These are phyloP conservation scores for Fraxinus xanthoxyloides DNA, from an alignment of 305 asterid genomes.

Conservation along the genomic window DNA sequence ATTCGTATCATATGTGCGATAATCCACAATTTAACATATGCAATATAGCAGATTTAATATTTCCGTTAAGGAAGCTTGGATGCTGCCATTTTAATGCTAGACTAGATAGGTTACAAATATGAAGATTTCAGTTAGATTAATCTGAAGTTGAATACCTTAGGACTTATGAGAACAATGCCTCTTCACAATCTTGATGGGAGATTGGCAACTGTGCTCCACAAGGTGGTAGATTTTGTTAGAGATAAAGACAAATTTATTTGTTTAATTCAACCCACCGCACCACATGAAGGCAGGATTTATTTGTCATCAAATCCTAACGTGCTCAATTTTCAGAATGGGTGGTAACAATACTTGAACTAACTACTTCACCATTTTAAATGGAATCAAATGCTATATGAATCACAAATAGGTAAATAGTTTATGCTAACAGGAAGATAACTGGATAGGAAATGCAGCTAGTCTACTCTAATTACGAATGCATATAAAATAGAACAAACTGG, in stretches of 20 bases:
- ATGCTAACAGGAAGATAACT: background rate
- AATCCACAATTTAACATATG: slow-evolving; percentile 16
- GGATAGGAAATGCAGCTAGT: background rate
- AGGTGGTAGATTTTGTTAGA: background rate
- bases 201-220: background rate
- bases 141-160: background rate
- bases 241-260: background rate
- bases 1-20: slow-evolving; percentile 8
- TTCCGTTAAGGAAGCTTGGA: slow-evolving; percentile 5
- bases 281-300: background rate
- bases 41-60: background rate
- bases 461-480: background rate
- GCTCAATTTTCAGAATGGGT: background rate
- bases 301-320: background rate
- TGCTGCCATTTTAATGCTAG: background rate
- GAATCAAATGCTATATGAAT: background rate
- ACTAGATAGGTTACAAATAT: slow-evolving; percentile 3
- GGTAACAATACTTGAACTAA: background rate
- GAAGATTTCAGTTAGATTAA: background rate
- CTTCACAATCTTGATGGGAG: background rate
- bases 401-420: background rate
- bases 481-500: background rate
- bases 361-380: background rate
- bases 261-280: background rate
- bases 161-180: background rate